phyloP scores from a whole-genome alignment of 495 filamentous ascomycete species.

The Daldinia bambusicola region DNA sequence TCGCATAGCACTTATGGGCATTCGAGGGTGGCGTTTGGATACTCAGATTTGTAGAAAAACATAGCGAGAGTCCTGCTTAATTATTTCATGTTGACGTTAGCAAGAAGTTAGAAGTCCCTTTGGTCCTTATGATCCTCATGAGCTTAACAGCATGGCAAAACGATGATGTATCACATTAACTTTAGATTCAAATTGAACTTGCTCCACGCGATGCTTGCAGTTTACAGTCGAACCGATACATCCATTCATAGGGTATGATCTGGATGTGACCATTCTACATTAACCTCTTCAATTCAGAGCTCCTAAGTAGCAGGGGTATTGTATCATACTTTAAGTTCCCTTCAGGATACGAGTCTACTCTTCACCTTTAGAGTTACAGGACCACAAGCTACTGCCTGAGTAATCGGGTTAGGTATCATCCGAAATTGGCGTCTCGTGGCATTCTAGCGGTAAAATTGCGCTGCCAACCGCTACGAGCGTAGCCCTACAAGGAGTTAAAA shows the following conservation, averaged over 20 bases:
- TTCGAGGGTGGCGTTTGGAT: slow-evolving; percentile 19
- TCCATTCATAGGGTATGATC: background rate
- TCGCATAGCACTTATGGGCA: slow-evolving; percentile 22
- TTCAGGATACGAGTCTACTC: background rate
- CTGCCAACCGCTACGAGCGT: slow-evolving; percentile 15
- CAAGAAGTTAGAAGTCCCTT: background rate
- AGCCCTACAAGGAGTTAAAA: background rate
- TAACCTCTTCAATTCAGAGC: background rate
- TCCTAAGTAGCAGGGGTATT: background rate
- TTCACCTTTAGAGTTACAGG: slow-evolving; percentile 3
- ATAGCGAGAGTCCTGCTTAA: slow-evolving; percentile 9
- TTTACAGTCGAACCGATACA: background rate
- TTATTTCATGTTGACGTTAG: slow-evolving; percentile 4
- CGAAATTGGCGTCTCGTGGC: slow-evolving; percentile 1
- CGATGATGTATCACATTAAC: background rate
- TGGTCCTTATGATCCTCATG: background rate
- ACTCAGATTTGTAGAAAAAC: slow-evolving; percentile 26
- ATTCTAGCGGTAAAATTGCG: slow-evolving; percentile 18
- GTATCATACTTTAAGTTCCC: background rate
- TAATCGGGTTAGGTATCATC: slow-evolving; percentile 2
- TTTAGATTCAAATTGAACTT: background rate
- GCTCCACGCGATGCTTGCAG: background rate
- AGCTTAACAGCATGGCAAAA: background rate
- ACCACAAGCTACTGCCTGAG: slow-evolving; percentile 6
- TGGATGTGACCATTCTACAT: background rate